phyloP scores from a whole-genome alignment of 148 eudicot species.

The Spergularia marina region DNA sequence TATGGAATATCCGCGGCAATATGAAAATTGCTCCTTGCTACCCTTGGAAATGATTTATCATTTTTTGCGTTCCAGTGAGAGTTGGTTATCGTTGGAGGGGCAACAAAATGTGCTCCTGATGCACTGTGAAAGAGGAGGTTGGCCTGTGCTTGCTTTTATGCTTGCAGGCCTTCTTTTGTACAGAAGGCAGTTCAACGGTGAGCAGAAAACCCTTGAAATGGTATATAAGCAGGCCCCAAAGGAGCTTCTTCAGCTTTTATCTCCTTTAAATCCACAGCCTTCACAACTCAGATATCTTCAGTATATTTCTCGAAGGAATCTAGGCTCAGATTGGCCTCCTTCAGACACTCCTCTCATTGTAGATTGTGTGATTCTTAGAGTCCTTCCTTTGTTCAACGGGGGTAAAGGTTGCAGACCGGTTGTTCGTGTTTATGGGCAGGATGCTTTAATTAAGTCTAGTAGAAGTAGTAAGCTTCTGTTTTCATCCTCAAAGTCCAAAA shows the following conservation, averaged over 20 bases:
- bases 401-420: conserved; percentile 64
- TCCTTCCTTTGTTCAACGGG: conserved; percentile 50
- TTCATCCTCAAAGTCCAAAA: conserved; percentile 54
- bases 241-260: conserved; percentile 60
- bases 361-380: conserved; percentile 55
- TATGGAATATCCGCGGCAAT: conserved; percentile 75
- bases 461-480: conserved; percentile 58
- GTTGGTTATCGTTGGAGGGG: conserved; percentile 66
- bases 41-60: conserved; percentile 77
- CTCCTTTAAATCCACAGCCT: conserved; percentile 65
- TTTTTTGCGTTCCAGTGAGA: conserved; percentile 70
- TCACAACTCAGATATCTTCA: conserved; percentile 76
- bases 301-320: conserved; percentile 53
- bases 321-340: conserved; percentile 66
- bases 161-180: conserved; percentile 76
- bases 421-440: conserved; percentile 68
- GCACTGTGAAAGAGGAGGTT: conserved; percentile 85
- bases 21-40: conserved; percentile 65
- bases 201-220: conserved; percentile 78
- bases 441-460: conserved; percentile 44
- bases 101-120: conserved; percentile 73
- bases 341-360: conserved; percentile 48
- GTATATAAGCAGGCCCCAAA: conserved; percentile 73
- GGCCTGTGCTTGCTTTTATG: conserved; percentile 87
- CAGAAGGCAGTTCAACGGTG: conserved; percentile 61